phyloP scores from a whole-genome alignment of 1,139 yeast genomes.

The Taphrina betulina region DNA sequence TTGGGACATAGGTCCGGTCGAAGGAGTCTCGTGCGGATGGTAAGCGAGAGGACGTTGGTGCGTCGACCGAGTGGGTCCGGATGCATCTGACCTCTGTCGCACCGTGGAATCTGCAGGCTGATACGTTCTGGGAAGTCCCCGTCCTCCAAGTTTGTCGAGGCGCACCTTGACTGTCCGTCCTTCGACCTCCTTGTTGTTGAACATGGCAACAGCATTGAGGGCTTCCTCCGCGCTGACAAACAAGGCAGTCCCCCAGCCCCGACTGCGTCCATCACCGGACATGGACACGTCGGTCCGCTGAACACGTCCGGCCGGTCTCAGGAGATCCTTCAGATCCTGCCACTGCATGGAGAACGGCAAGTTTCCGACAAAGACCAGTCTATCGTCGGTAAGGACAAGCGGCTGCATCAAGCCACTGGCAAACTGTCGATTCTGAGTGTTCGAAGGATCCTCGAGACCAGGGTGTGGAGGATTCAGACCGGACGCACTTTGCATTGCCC shows the following conservation, averaged over 20 bases:
- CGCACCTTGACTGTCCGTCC: conserved; percentile 64
- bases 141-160: conserved; percentile 47
- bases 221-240: conserved; percentile 56
- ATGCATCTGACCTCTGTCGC: neutral
- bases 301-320: conserved; percentile 47
- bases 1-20: too few relatives aligned
- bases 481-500: neutral
- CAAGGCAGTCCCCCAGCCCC: conserved; percentile 68
- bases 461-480: neutral
- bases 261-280: conserved; percentile 47
- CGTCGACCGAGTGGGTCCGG: neutral
- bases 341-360: conserved; percentile 55
- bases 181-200: conserved; percentile 56
- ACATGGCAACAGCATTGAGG: conserved; percentile 51
- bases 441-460: neutral
- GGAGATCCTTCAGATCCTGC: conserved; percentile 55
- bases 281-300: conserved; percentile 58
- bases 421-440: neutral
- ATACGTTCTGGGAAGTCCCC: neutral
- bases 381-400: conserved; percentile 14
- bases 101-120: neutral
- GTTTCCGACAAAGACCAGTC: conserved; percentile 20
- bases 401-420: neutral
- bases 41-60: too few relatives aligned
- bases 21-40: neutral